phyloP scores from a whole-genome alignment of 2,329 filamentous ascomycete genomes.

The Dothideomycetidae sp. region DNA sequence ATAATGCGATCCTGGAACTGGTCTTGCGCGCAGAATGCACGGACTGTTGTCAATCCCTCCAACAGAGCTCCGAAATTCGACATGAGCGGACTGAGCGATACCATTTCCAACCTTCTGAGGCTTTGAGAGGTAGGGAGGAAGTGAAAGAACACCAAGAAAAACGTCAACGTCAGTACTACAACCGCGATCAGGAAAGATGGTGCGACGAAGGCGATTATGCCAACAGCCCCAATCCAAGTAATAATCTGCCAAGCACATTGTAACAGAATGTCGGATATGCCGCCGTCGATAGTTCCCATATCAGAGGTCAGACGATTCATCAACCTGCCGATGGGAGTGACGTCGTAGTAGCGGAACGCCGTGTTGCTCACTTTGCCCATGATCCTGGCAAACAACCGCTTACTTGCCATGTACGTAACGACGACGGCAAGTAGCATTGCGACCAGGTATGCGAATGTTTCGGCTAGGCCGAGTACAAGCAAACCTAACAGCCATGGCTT shows the following conservation, averaged over 20 bases:
- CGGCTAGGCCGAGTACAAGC: constrained; percentile 46
- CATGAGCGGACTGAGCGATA: constrained; percentile 74
- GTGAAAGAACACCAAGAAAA: constrained; percentile 57
- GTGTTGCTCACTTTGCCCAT: constrained; percentile 62
- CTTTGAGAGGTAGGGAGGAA: constrained; percentile 77
- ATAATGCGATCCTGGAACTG: constrained; percentile 73
- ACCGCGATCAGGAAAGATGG: constrained; percentile 64
- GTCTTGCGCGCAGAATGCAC: constrained; percentile 63
- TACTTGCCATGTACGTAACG: constrained; percentile 69
- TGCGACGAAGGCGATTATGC: constrained; percentile 67
- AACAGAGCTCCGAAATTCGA: constrained; percentile 84
- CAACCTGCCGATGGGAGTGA: constrained; percentile 72
- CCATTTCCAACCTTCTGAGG: constrained; percentile 73
- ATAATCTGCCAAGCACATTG: constrained; percentile 56
- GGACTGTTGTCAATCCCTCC: constrained; percentile 73
- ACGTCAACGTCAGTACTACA: constrained; percentile 49
- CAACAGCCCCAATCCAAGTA: constrained; percentile 55
- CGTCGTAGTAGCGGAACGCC: constrained; percentile 81
- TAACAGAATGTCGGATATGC: constrained; percentile 63
- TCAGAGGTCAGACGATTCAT: constrained; percentile 90
- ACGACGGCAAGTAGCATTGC: constrained; percentile 55
- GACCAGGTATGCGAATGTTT: constrained; percentile 45
- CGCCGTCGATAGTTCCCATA: constrained; percentile 76
- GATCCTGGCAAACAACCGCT: constrained; percentile 57
- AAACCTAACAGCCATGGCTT: constrained; percentile 62